Evolutionary conservation across 371 early-diverging fungal genomes (phyloP), one percentile per base, ranked within the genome.

Genomic region (Syncephalastrum sp.): DNA sequence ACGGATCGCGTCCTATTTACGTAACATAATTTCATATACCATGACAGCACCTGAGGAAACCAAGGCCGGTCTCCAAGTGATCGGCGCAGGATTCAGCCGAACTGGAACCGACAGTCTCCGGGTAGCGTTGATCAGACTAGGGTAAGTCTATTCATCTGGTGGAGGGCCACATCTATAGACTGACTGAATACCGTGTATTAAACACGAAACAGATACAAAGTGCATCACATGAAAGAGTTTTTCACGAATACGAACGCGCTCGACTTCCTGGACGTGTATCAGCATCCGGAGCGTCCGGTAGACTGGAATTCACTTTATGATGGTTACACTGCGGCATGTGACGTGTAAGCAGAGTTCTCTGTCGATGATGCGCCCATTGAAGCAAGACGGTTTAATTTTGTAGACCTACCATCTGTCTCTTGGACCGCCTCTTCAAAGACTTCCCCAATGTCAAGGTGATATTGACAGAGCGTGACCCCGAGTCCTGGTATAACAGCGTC

Each of bases 391-490:
- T 21, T 21, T 21, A 1, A 27, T 5, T 27, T 5, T 27, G 10
- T 47, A 67, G 69, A 66, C 75, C 75, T 3, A 63, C 75, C 0
- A 58, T 51, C 23, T 17, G 58, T n/a, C 65, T 67, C 12, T 3
- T 61, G 4, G 43, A 47, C 5, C 59, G 47, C 0, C 48, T 75
- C 12, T 41, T 64, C 12, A 42, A 41, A 13, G 48, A 59, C 14
- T 72, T 68, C 42, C 75, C 75, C 15, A 57, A 69, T 14, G 75
- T 72, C 13, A 75, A 75, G 47, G 68, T 75, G 3, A 52, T 75
- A 4, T 52, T 72, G 42, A 75, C 69, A 1, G 63, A 53, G 2
- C 65, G 72, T 3, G 56, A 52, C 38, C 55, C 68, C 0, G 72
- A 75, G 1, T 60, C 57, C 21, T 75, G 75, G 75, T 72, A 72